A percentile compares a stretch with the other conserved stretches of the same genome.
Evolutionary conservation across 257 asterid species (phyloP).

Genomic region (Coffea eugenioides): DNA sequence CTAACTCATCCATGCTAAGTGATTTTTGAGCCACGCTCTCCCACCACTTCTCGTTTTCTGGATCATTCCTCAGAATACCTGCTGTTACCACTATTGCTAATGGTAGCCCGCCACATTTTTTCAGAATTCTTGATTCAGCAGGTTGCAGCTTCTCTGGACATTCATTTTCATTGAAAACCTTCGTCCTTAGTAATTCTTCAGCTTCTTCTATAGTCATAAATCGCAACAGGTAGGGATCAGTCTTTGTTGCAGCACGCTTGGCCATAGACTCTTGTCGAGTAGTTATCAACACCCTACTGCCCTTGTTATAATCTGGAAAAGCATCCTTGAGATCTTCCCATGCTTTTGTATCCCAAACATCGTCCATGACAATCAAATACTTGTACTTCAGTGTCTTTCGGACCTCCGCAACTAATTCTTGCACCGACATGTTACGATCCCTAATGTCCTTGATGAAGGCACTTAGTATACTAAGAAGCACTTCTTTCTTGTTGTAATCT

Average conservation of each 20-base stretch:
- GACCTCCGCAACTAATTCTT: constrained; percentile 45
- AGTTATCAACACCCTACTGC: constrained; percentile 37
- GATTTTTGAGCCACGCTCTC: constrained; percentile 1
- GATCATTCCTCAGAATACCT: constrained; percentile 28
- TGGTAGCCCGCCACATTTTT: constrained; percentile 35
- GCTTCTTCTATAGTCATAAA: constrained; percentile 23
- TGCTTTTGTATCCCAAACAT: no score
- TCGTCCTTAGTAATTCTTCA: constrained; percentile 26
- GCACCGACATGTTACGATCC: constrained; percentile 31
- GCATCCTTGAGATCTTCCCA: no score
- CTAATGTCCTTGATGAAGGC: constrained; percentile 23
- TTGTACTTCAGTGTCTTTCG: constrained; percentile 21
- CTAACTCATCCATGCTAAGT: no score
- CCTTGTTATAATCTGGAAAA: background rate
- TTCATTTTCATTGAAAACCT: constrained; percentile 18
- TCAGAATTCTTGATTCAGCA: constrained; percentile 17
- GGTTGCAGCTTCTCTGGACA: constrained; percentile 15
- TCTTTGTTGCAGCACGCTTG: background rate
- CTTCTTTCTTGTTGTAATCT: constrained; percentile 38
- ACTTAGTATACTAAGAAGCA: constrained; percentile 36
- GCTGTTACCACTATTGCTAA: constrained; percentile 46
- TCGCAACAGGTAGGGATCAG: constrained; percentile 28
- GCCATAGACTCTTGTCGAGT: constrained; percentile 30
- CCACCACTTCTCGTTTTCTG: constrained; percentile 8
- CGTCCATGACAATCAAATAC: no score